Evolutionary conservation across 2,329 filamentous ascomycete species (phyloP).

Genomic region (Ploettnerulaceae sp.): DNA sequence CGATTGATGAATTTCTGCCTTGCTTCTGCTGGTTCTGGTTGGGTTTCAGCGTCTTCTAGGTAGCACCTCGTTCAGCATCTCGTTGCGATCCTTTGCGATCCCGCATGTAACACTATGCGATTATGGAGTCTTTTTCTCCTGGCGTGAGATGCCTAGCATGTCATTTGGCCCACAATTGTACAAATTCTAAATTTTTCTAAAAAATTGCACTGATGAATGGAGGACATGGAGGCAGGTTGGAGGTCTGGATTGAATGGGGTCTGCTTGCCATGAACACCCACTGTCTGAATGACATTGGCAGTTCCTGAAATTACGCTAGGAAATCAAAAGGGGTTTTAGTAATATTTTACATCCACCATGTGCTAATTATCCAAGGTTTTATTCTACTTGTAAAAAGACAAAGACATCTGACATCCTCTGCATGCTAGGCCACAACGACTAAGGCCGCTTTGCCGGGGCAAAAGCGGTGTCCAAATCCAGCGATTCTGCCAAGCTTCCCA

Average conservation of each 20-base stretch:
- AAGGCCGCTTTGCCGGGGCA: too few relatives aligned
- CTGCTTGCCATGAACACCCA: conserved; percentile 25
- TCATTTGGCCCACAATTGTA: conserved; percentile 24
- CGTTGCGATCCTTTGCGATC: conserved; percentile 23
- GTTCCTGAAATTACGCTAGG: conserved; percentile 21
- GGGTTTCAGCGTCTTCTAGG: conserved; percentile 2
- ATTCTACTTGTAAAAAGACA: too few relatives aligned
- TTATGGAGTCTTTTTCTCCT: conserved; percentile 21
- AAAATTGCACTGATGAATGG: conserved; percentile 23
- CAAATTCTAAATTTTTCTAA: conserved; percentile 30
- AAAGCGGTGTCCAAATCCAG: conserved; percentile 18
- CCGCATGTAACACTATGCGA: conserved; percentile 33
- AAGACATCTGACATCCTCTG: too few relatives aligned
- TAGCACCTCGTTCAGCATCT: conserved; percentile 19
- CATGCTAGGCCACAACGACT: too few relatives aligned
- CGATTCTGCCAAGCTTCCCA: background rate
- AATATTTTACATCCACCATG: background rate
- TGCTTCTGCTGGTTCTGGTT: conserved; percentile 10
- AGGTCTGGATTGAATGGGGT: conserved; percentile 9
- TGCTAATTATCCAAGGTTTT: background rate
- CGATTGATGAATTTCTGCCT: conserved; percentile 19
- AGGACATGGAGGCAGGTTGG: conserved; percentile 10
- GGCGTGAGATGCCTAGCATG: conserved; percentile 21
- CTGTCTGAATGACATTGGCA: conserved; percentile 24
- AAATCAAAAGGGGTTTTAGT: conserved; percentile 20